Evolutionary conservation across 768 basidiomycete species (phyloP), one percentile per base, ranked within the genome.

Genomic region (Rhodotorula kratochvilovae): DNA sequence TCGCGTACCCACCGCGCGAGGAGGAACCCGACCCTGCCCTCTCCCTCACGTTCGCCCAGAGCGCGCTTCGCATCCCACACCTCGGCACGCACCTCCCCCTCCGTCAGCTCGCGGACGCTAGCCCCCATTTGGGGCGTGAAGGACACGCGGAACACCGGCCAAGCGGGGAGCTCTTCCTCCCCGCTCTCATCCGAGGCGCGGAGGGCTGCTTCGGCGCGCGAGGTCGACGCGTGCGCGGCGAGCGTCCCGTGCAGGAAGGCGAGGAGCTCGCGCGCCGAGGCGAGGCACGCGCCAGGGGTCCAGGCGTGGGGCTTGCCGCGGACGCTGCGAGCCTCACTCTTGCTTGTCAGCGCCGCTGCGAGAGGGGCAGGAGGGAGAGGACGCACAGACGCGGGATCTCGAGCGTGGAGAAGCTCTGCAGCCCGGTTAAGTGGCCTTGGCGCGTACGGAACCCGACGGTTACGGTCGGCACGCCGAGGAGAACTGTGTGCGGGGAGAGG

Each of bases 391-490:
- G 86, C 61, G 92, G 92, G 56, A 94, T 83, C 70, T 91, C 84
- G 61, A 89, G 84, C 25, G 92, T 94, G 76, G 87, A 85, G 81
- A 92, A 91, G 19, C 85, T 81, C 79, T 90, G 90, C 13, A 85
- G 83, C 8, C 86, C 86, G 23, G 83, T 84, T 27, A 91, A 78
- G 45, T 86, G 82, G 33, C 91, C 92, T n/a, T 85, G 80, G 25
- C 87, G 87, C 42, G 88, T 91, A 58, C 92, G 87, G 79, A 94
- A 94, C 62, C 92, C 92, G 36, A 94, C 91, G 17, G 92, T 80
- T 61, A 94, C 87, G 80, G 89, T 89, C 31, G 91, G 92, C n/a
- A 94, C 91, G 60, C 92, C 92, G 64, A 94, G 85, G 36, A 94
- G 84, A 80, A 91, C 77, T 78, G 66, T 11, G 17, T 1, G 16